A percentile compares a stretch with the other conserved stretches of the same genome.
Conservation (phyloP, 768 basidiomycete genomes). For the Lentinus brumalis region DNA sequence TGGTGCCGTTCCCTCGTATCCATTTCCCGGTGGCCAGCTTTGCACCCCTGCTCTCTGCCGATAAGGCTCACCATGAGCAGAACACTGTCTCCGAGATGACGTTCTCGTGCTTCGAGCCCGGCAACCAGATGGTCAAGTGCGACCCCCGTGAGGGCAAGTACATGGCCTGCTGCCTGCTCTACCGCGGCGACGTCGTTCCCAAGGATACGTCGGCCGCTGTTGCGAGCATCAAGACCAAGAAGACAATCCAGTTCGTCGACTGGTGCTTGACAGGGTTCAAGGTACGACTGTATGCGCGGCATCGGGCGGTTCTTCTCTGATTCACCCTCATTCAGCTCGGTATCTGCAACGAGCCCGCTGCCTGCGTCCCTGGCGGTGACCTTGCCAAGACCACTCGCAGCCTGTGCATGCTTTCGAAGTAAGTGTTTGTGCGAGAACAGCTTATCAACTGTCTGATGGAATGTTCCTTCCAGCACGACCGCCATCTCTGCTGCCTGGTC, state of each 20-base stretch:
- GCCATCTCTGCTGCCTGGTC: slow-evolving; percentile 95
- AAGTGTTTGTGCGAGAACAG: slow-evolving; percentile 23
- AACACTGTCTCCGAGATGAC: slow-evolving; percentile 99
- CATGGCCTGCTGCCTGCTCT: slow-evolving; percentile 92
- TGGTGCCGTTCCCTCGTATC: slow-evolving; percentile 98
- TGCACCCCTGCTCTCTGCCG: slow-evolving; percentile 92
- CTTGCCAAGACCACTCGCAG: slow-evolving; percentile 92
- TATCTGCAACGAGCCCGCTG: slow-evolving; percentile 96
- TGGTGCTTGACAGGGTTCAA: slow-evolving; percentile 99
- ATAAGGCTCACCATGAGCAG: slow-evolving; percentile 95
- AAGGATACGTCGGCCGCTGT: slow-evolving; percentile 96
- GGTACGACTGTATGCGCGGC: slow-evolving; percentile 32
- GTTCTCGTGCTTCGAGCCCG: slow-evolving; percentile 94
- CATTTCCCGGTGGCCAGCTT: slow-evolving; percentile 98
- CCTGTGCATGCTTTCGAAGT: slow-evolving; percentile 97
- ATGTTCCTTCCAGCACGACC: slow-evolving; percentile 60
- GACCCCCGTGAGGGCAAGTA: slow-evolving; percentile 99
- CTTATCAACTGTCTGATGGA: neutral
- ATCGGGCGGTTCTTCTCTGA: slow-evolving; percentile 25
- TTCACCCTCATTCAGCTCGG: slow-evolving; percentile 69
- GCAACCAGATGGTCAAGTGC: slow-evolving; percentile 97
- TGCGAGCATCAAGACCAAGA: slow-evolving; percentile 93
- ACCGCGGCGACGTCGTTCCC: slow-evolving; percentile 95
- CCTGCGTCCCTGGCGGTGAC: slow-evolving; percentile 90
- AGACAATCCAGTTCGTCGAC: slow-evolving; percentile 97